These are phyloP conservation scores for Paxillus involutus DNA, from an alignment of 768 basidiomycete genomes.

Conservation along the genomic window DNA sequence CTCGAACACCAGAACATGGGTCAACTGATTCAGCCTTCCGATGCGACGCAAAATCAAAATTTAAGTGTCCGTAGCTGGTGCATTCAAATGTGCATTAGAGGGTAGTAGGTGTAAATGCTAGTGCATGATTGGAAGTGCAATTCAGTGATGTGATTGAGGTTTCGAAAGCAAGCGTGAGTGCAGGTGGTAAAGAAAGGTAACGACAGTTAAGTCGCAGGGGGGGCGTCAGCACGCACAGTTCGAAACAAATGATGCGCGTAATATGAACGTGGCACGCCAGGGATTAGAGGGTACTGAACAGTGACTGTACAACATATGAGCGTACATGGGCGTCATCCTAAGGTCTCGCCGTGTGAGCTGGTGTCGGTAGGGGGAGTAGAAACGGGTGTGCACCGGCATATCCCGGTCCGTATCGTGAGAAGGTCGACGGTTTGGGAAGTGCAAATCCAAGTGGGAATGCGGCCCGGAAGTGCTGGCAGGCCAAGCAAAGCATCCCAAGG, in stretches of 20 bases:
- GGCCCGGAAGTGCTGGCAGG: slow-evolving; percentile 5
- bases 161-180: slow-evolving; percentile 16
- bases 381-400: slow-evolving; percentile 1
- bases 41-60: neutral
- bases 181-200: slow-evolving; percentile 3
- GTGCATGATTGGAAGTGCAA: slow-evolving; percentile 23
- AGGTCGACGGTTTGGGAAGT: slow-evolving; percentile 12
- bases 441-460: neutral
- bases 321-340: slow-evolving; percentile 18
- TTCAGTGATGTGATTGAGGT: slow-evolving; percentile 23
- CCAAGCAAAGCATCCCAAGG: slow-evolving; percentile 1
- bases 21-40: neutral
- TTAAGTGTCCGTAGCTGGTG: neutral
- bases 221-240: slow-evolving; percentile 14
- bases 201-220: slow-evolving; percentile 1
- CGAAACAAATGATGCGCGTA: slow-evolving; percentile 21
- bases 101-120: slow-evolving; percentile 22
- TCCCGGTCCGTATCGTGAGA: slow-evolving; percentile 3
- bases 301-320: slow-evolving; percentile 22
- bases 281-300: slow-evolving; percentile 17
- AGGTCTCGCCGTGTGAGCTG: slow-evolving; percentile 4
- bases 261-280: slow-evolving; percentile 15
- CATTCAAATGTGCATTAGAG: slow-evolving; percentile 21
- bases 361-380: slow-evolving; percentile 2
- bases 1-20: too few relatives aligned